Evolutionary conservation across 495 filamentous ascomycete species (phyloP).

Genomic region (Glutinoglossum americanum): DNA sequence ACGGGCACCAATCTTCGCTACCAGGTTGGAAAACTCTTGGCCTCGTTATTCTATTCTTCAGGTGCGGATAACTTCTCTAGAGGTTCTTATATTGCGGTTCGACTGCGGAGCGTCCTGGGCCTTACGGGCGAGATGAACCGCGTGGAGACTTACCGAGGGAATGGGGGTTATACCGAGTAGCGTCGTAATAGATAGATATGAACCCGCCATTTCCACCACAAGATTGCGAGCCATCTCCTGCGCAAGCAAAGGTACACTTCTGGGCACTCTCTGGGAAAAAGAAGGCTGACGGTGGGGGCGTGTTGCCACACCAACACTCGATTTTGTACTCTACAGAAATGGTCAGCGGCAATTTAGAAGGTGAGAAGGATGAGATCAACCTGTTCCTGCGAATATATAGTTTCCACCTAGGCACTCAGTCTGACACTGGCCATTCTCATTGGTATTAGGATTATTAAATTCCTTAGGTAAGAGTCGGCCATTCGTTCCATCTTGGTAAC

Average conservation of each 20-base stretch:
- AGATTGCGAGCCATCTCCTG: conserved; percentile 16
- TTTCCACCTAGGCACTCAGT: conserved; percentile 8
- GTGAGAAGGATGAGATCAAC: conserved; percentile 10
- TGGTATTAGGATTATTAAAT: conserved; percentile 11
- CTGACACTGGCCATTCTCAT: conserved; percentile 15
- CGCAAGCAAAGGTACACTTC: conserved; percentile 17
- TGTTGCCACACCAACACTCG: conserved; percentile 18
- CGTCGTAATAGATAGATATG: conserved; percentile 22
- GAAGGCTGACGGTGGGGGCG: conserved; percentile 9
- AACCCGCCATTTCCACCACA: conserved; percentile 22
- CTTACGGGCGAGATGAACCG: no score
- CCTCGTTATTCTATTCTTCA: no score
- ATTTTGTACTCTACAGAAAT: not conserved
- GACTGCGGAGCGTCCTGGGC: not conserved
- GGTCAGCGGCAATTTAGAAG: not conserved
- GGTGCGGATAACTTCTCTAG: no score
- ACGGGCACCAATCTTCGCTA: no score
- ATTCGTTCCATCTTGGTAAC: conserved; percentile 16
- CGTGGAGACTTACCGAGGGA: no score
- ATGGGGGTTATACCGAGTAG: conserved; percentile 10
- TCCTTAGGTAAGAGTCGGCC: conserved; percentile 13
- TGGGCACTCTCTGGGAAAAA: conserved; percentile 13
- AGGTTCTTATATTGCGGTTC: no score
- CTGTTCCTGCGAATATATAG: conserved; percentile 13
- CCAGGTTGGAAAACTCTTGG: no score